Percentiles rank a stretch among this genome's conserved stretches.
Conservation (phyloP, 73 alveolate species). For the Tetrahymena malaccensis region DNA sequence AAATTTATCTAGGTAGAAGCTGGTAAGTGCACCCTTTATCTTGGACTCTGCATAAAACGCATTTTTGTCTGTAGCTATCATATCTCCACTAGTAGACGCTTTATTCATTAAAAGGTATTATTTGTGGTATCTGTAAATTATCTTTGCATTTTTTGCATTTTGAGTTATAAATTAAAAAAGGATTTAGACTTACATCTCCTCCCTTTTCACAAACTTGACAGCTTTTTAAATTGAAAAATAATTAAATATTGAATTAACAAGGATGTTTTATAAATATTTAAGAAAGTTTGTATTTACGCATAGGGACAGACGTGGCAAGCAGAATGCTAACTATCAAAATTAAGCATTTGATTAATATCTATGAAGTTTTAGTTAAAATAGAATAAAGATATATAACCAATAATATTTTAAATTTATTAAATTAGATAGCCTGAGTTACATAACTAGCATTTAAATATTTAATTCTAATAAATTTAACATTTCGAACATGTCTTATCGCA, state of each 20-base stretch:
- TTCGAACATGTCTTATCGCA: not conserved
- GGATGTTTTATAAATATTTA: too few relatives aligned
- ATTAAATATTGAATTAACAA: too few relatives aligned
- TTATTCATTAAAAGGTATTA: not conserved
- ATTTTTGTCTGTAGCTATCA: not conserved
- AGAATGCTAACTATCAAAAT: not conserved
- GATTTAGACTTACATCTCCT: not conserved
- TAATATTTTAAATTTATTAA: not conserved
- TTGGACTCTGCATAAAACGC: not conserved
- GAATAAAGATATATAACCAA: not conserved
- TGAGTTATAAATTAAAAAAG: not conserved
- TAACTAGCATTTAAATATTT: not conserved
- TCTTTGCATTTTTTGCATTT: not conserved
- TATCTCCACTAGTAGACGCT: not conserved
- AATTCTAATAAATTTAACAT: not conserved
- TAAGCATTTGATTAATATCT: not conserved
- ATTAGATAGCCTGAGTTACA: not conserved
- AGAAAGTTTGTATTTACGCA: too few relatives aligned
- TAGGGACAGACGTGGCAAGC: not conserved
- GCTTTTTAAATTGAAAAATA: not conserved
- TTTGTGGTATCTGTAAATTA: not conserved
- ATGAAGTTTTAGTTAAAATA: not conserved
- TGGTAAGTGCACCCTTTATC: not conserved
- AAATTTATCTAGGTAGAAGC: not conserved
- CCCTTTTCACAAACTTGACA: not conserved